phyloP scores from a whole-genome alignment of 805 yeast species.

The Candida maltosa region DNA sequence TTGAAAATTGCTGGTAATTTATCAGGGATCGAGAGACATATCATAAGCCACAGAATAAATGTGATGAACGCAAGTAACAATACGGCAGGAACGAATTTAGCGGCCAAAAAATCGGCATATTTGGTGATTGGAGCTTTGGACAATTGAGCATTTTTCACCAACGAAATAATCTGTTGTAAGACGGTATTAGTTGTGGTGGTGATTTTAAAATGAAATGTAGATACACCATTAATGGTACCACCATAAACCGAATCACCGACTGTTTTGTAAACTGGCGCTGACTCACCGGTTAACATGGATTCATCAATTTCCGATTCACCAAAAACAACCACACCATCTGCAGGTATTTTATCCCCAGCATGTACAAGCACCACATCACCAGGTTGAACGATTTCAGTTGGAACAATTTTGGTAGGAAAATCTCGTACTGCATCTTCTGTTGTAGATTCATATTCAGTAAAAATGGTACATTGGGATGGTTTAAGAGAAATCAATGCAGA shows the following conservation, averaged over 20 bases:
- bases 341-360: constrained; percentile 88
- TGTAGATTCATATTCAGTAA: constrained; percentile 17
- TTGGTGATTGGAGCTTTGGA: constrained; percentile 88
- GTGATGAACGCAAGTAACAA: constrained; percentile 61
- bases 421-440: constrained; percentile 17
- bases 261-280: constrained; percentile 65
- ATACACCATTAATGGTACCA: constrained; percentile 85
- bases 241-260: constrained; percentile 71
- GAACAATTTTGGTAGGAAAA: constrained; percentile 46
- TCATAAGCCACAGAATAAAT: constrained; percentile 42
- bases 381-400: constrained; percentile 73
- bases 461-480: constrained; percentile 70
- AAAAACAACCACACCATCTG: constrained; percentile 78
- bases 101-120: constrained; percentile 80
- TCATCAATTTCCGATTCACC: constrained; percentile 89
- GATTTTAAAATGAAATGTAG: constrained; percentile 66
- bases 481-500: constrained; percentile 76
- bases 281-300: constrained; percentile 88
- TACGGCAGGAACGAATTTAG: constrained; percentile 79
- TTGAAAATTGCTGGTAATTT: constrained; percentile 47
- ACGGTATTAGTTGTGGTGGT: constrained; percentile 73
- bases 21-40: constrained; percentile 21
- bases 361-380: constrained; percentile 73
- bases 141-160: constrained; percentile 88
- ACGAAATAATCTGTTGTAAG: constrained; percentile 77